A percentile compares a stretch with the other conserved stretches of the same genome.
Evolutionary conservation across 805 yeast species (phyloP).

Genomic region (Kodamaea neixiangensis): DNA sequence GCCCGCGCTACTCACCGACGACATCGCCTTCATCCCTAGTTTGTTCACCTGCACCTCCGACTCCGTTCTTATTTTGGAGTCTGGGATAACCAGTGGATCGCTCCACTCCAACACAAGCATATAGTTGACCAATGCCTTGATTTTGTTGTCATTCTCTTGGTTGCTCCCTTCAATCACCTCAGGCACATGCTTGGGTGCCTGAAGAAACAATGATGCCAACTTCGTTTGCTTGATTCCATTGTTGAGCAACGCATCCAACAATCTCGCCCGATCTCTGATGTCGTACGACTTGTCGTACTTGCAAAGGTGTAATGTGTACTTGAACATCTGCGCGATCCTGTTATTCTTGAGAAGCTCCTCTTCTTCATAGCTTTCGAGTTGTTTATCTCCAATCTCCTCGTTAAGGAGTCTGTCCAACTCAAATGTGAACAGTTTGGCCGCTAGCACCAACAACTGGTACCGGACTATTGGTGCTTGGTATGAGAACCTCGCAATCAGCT

Average conservation of each 20-base stretch:
- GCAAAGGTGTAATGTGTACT: constrained; percentile 60
- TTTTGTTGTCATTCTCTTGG: neutral
- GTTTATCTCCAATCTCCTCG: constrained; percentile 8
- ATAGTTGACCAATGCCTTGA: neutral
- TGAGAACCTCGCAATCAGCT: constrained; percentile 53
- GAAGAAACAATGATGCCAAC: constrained; percentile 68
- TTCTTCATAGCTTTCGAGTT: neutral
- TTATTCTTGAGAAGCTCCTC: constrained; percentile 4
- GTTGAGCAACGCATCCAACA: constrained; percentile 62
- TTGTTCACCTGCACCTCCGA: constrained; percentile 14
- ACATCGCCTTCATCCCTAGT: constrained; percentile 13
- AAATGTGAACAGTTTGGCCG: constrained; percentile 69
- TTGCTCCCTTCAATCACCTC: constrained; percentile 15
- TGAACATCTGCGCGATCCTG: constrained; percentile 49
- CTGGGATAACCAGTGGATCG: constrained; percentile 30
- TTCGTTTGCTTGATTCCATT: constrained; percentile 46
- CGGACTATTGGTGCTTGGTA: constrained; percentile 60
- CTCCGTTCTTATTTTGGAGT: constrained; percentile 33
- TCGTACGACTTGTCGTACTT: constrained; percentile 76
- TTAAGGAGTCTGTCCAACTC: constrained; percentile 47
- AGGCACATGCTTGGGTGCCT: constrained; percentile 76
- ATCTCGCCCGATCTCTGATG: constrained; percentile 82
- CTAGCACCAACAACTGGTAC: constrained; percentile 66
- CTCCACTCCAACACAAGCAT: constrained; percentile 44
- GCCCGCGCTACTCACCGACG: constrained; percentile 2